Conservation (phyloP, 2,329 filamentous ascomycete genomes). For the Fusarium chlamydosporum region DNA sequence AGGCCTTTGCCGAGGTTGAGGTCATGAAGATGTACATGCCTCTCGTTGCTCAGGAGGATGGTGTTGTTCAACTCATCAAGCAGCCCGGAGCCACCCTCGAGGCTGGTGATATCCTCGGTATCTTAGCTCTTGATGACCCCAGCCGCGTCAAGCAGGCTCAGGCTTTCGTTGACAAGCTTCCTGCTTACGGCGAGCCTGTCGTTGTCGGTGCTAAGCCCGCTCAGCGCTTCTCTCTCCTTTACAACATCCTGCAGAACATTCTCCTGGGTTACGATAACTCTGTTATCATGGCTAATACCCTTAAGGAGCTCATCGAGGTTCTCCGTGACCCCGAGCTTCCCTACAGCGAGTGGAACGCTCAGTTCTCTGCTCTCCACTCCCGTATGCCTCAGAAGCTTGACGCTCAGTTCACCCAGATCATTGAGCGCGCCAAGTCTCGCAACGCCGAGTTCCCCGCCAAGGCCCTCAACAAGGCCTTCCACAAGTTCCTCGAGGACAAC, state of each 20-base stretch:
- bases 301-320: constrained; percentile 91
- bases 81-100: constrained; percentile 98
- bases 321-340: constrained; percentile 91
- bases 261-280: constrained; percentile 96
- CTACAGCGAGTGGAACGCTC: constrained; percentile 95
- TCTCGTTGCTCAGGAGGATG: constrained; percentile 92
- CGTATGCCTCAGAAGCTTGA: constrained; percentile 97
- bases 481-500: constrained; percentile 91
- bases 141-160: constrained; percentile 96
- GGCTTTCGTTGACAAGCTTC: constrained; percentile 91
- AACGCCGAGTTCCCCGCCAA: constrained; percentile 93
- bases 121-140: constrained; percentile 93
- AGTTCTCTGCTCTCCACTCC: constrained; percentile 96
- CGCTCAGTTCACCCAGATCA: constrained; percentile 82
- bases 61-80: constrained; percentile 98
- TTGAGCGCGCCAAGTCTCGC: constrained; percentile 84
- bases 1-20: constrained; percentile 96
- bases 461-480: constrained; percentile 83
- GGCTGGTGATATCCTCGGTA: constrained; percentile 98
- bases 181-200: constrained; percentile 86
- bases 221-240: constrained; percentile 84
- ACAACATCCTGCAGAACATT: constrained; percentile 86
- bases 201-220: constrained; percentile 92
- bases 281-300: constrained; percentile 88
- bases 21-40: constrained; percentile 99